Evolutionary conservation across 83 land plant species (phyloP).

Genomic region (Diphasiastrum complanatum): DNA sequence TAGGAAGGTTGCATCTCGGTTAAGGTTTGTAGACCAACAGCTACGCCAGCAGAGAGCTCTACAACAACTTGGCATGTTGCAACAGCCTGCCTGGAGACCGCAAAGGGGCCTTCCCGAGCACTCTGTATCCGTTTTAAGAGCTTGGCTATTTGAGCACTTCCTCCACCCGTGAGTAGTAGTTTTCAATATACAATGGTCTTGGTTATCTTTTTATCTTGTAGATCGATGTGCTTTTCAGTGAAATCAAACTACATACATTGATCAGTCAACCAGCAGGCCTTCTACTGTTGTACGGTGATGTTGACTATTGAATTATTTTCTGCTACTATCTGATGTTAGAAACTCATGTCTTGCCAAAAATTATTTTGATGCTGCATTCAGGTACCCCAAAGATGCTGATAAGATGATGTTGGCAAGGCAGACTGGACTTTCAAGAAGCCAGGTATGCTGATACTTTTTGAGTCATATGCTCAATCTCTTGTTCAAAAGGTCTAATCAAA

Average conservation of each 20-base stretch:
- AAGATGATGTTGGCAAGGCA: conserved; percentile 69
- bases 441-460: conserved; percentile 32
- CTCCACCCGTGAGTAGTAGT: conserved; percentile 83
- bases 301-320: too few species aligned
- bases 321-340: too few species aligned
- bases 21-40: conserved; percentile 54
- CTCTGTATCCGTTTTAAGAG: conserved; percentile 58
- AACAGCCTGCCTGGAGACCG: conserved; percentile 75
- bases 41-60: conserved; percentile 57
- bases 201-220: too few species aligned
- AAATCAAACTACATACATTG: neutral
- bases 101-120: conserved; percentile 78
- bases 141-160: conserved; percentile 89
- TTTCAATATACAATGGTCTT: too few species aligned
- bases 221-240: too few species aligned
- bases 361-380: too few species aligned
- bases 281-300: neutral
- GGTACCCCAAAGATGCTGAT: conserved; percentile 79
- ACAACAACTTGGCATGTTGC: conserved; percentile 74
- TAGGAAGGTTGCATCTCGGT: conserved; percentile 64
- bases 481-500: neutral
- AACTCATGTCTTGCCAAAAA: too few species aligned
- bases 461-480: neutral
- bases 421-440: conserved; percentile 68
- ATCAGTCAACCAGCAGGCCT: too few species aligned